Evolutionary conservation across 768 basidiomycete genomes (phyloP), one percentile per base, ranked within the genome.

Genomic region (Leccinellum rugosiceps): DNA sequence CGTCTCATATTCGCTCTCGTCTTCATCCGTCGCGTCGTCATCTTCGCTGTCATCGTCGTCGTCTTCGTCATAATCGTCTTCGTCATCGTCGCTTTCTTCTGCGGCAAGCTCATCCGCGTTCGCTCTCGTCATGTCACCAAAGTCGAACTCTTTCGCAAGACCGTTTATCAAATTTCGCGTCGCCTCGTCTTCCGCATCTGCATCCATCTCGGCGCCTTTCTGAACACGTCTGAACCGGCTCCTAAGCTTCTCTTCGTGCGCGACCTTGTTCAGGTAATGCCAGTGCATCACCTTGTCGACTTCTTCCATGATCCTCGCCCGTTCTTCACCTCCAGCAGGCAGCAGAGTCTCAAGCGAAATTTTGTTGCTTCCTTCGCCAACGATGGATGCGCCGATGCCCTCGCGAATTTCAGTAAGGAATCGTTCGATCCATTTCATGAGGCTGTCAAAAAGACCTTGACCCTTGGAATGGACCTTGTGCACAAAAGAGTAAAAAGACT

Each of bases 391-490:
- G 4, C 92, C 89, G 6, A 98, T 73, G 5, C 97, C 97, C 58
- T 95, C 94, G 11, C 97, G 89, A 48, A 94, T 83, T 53, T 90
- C 83, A 25, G 89, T 90, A 58, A 98, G 80, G 77, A 98, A 98
- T 34, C 92, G 83, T 73, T 98, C 95, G 71, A 97, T 89, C 97
- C 97, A 99, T 38, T 80, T 83, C 94, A 98, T 98, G 56, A 99
- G 84, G 65, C 81, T 84, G 66, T 94, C 90, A 71, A 99, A 99
- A 13, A 99, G 80, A 21, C 87, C 89, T 67, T 94, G 89, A 34
- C 97, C 97, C 70, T 98, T 98, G 46, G 93, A 88, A 68, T 99
- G 97, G 2, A 99, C 97, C 64, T 96, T 97, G 82, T 99, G 94
- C 26, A 99, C 95, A 69, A 99, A 99, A 57, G 81, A 80, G 78